Percentiles rank a stretch among this genome's conserved stretches.
These are phyloP conservation scores for Fraxinus xanthoxyloides DNA, from an alignment of 305 asterid genomes.

Conservation along the genomic window DNA sequence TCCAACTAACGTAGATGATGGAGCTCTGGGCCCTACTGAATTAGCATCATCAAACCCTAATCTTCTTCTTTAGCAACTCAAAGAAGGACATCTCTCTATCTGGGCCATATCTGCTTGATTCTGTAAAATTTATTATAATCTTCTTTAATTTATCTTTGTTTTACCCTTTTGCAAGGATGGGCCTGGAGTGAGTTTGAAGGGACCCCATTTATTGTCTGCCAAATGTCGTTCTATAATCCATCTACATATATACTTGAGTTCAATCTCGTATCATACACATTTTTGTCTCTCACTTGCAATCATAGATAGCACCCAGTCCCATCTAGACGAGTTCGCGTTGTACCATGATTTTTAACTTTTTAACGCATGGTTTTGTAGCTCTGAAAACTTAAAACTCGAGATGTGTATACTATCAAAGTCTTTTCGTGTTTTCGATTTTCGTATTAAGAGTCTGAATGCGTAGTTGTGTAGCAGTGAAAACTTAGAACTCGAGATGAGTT, in stretches of 20 bases:
- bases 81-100: not conserved
- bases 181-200: constrained; percentile 28
- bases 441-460: not conserved
- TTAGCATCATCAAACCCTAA: constrained; percentile 8
- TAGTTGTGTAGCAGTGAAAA: not conserved
- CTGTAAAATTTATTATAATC: not conserved
- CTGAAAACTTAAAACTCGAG: not conserved
- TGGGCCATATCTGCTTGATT: constrained; percentile 8
- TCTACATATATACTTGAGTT: not conserved
- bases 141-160: not conserved
- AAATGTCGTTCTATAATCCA: constrained; percentile 15
- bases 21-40: constrained; percentile 9
- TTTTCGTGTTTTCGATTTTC: not conserved
- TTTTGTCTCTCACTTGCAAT: constrained; percentile 18
- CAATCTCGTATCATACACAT: constrained; percentile 15
- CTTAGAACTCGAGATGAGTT: not conserved
- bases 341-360: not conserved
- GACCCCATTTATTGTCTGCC: constrained; percentile 24
- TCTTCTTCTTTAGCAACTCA: constrained; percentile 9
- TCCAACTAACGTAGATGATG: constrained; percentile 13
- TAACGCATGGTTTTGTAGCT: not conserved
- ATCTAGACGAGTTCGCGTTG: not conserved
- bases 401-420: not conserved
- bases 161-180: not conserved
- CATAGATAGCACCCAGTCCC: constrained; percentile 4